These are phyloP conservation scores for peach (Prunus persica) DNA, from an alignment of 306 rosid species.

Conservation along the genomic window Prunus_persica_NCBIv2 NC_034009.1:29890001-29890500, in stretches of 20 bases:
- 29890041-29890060: neutral
- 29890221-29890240: conserved; percentile 15
- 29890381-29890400: conserved; percentile 4
- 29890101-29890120: conserved; percentile 18
- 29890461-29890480: conserved; percentile 27
- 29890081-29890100: neutral
- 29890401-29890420: neutral
- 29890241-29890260: conserved; percentile 20
- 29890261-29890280: conserved; percentile 1
- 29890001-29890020: neutral
- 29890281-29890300: neutral
- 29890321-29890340: conserved; percentile 25
- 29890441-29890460: conserved; percentile 19
- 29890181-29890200: conserved; percentile 35
- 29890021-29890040: neutral
- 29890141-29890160: conserved; percentile 11
- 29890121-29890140: neutral
- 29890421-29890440: conserved; percentile 21
- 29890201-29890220: conserved; percentile 10
- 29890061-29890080: neutral
- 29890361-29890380: conserved; percentile 16
- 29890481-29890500: conserved; percentile 1
- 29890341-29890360: conserved; percentile 25
- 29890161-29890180: neutral
- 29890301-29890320: neutral